Evolutionary conservation across 2,329 filamentous ascomycete genomes (phyloP).

Genomic region (Ceratocystis colombiana): DNA sequence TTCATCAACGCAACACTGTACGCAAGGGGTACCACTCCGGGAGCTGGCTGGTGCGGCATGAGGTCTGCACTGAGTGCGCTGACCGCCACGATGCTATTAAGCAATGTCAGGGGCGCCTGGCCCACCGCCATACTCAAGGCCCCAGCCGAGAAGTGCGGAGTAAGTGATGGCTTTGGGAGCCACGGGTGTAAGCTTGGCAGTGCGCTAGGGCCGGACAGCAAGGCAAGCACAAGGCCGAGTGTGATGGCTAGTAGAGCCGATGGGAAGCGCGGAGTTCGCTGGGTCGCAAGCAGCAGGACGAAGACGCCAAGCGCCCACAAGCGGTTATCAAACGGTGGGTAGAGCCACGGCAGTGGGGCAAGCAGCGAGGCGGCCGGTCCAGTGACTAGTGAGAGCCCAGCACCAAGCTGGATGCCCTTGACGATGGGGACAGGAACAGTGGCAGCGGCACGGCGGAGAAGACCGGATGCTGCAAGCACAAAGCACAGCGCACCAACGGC

Average conservation of each 20-base stretch:
- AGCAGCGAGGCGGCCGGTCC: slow-evolving; percentile 63
- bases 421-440: slow-evolving; percentile 76
- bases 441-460: slow-evolving; percentile 63
- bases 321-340: slow-evolving; percentile 64
- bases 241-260: slow-evolving; percentile 67
- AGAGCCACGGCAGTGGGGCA: slow-evolving; percentile 56
- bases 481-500: slow-evolving; percentile 66
- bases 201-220: slow-evolving; percentile 31
- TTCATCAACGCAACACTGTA: slow-evolving; percentile 79
- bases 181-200: slow-evolving; percentile 35
- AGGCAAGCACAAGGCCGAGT: slow-evolving; percentile 56
- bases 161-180: slow-evolving; percentile 1
- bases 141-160: slow-evolving; percentile 37
- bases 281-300: slow-evolving; percentile 56
- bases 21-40: slow-evolving; percentile 66
- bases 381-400: slow-evolving; percentile 71
- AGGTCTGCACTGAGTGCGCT: slow-evolving; percentile 68
- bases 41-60: slow-evolving; percentile 55
- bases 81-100: slow-evolving; percentile 88
- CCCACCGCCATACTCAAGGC: slow-evolving; percentile 58
- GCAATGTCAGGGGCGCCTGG: slow-evolving; percentile 79
- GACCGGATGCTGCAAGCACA: slow-evolving; percentile 65
- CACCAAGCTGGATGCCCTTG: slow-evolving; percentile 90
- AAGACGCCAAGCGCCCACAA: slow-evolving; percentile 69
- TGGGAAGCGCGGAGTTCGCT: slow-evolving; percentile 56